These are phyloP conservation scores for Trichothecium sympodiale DNA, from an alignment of 2,329 filamentous ascomycete species.

Conservation along the genomic window DNA sequence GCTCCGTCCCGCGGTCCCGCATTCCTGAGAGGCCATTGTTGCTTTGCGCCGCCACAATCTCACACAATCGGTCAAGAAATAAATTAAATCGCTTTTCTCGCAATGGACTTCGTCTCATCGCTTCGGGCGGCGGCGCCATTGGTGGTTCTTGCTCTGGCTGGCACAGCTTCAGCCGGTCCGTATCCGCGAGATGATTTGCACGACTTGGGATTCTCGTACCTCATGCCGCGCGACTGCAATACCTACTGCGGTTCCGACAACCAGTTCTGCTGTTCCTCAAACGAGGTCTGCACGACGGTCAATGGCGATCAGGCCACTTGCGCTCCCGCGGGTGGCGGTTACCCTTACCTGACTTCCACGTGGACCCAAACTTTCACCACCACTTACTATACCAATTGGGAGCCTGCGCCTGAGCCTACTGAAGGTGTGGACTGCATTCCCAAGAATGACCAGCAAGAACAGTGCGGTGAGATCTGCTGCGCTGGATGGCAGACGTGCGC, in stretches of 20 bases:
- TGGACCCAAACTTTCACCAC: conserved; percentile 53
- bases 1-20: background rate
- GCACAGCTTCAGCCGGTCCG: conserved; percentile 28
- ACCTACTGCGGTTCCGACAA: conserved; percentile 43
- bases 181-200: conserved; percentile 38
- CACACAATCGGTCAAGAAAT: too few species aligned
- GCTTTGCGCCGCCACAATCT: background rate
- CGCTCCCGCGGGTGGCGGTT: conserved; percentile 23
- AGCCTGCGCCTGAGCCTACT: conserved; percentile 32
- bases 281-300: conserved; percentile 39
- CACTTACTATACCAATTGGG: conserved; percentile 40
- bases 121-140: conserved; percentile 15
- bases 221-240: conserved; percentile 37
- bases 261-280: conserved; percentile 42
- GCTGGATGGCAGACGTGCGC: conserved; percentile 58
- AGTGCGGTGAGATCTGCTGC: conserved; percentile 63
- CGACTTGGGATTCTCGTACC: conserved; percentile 36
- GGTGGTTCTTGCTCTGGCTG: background rate
- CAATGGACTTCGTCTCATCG: conserved; percentile 4
- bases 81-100: too few species aligned
- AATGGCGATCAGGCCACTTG: conserved; percentile 39
- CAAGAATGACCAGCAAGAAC: conserved; percentile 38
- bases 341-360: conserved; percentile 31
- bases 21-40: conserved; percentile 1
- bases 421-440: conserved; percentile 38